Evolutionary conservation across 2,329 filamentous ascomycete genomes (phyloP).

Genomic region (Calonectria pauciramosa): DNA sequence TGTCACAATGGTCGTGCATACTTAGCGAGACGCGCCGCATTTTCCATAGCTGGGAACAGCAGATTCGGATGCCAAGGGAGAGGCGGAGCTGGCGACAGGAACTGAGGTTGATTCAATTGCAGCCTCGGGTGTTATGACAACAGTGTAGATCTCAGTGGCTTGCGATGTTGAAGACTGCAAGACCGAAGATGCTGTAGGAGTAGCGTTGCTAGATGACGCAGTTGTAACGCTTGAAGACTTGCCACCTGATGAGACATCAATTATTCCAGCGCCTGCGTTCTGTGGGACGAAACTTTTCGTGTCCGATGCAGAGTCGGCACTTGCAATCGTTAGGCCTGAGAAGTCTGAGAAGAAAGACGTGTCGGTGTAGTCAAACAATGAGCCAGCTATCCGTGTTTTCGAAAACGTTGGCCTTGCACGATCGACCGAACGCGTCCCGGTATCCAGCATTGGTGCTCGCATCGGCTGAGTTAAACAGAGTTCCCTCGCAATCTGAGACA

Average conservation of each 20-base stretch:
- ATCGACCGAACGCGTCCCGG: conserved; percentile 28
- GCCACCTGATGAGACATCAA: neutral
- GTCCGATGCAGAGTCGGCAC: neutral
- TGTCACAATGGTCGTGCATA: neutral
- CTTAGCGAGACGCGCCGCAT: neutral
- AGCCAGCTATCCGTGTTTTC: conserved; percentile 13
- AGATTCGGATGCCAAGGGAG: neutral
- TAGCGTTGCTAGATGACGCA: neutral
- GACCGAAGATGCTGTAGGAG: neutral
- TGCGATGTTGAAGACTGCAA: neutral
- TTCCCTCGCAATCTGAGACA: conserved; percentile 36
- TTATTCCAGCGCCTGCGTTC: conserved; percentile 2
- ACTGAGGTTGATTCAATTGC: neutral
- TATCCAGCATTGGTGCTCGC: conserved; percentile 43
- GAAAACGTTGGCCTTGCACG: conserved; percentile 31
- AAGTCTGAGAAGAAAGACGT: conserved; percentile 36
- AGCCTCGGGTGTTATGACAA: neutral
- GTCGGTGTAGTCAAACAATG: conserved; percentile 21
- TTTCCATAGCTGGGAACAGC: neutral
- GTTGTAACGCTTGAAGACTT: neutral
- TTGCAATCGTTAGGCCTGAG: conserved; percentile 19
- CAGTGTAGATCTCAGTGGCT: neutral
- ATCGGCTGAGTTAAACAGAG: neutral
- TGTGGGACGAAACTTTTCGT: neutral
- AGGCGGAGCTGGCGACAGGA: neutral